Percentiles rank a stretch among this genome's conserved stretches.
Evolutionary conservation across 2,329 filamentous ascomycete genomes (phyloP).

Genomic region (Pestalotiopsis sp.): DNA sequence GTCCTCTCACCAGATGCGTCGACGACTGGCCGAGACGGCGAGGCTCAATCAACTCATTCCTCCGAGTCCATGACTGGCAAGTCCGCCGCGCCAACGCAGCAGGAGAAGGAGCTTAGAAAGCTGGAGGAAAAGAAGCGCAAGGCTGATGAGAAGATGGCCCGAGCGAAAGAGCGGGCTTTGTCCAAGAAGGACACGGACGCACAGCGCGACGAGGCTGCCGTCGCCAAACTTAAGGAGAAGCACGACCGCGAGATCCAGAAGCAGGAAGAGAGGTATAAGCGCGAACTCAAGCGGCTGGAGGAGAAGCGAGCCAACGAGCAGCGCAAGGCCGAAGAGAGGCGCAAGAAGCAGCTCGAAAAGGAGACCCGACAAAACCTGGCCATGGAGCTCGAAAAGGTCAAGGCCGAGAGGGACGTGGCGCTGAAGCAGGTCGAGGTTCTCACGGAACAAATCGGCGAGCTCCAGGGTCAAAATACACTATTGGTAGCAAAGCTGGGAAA

Average conservation of each 20-base stretch:
- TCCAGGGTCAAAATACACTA: conserved; percentile 63
- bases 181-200: conserved; percentile 49
- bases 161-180: conserved; percentile 27
- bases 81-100: conserved; percentile 34
- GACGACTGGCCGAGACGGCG: conserved; percentile 18
- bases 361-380: conserved; percentile 53
- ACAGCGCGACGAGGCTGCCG: conserved; percentile 35
- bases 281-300: conserved; percentile 66
- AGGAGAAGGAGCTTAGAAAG: conserved; percentile 68
- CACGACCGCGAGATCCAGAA: conserved; percentile 66
- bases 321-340: conserved; percentile 57
- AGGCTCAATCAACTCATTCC: conserved; percentile 36
- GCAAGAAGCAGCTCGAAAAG: conserved; percentile 53
- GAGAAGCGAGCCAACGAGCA: conserved; percentile 65
- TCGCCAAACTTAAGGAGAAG: conserved; percentile 63
- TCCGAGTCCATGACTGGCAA: conserved; percentile 38
- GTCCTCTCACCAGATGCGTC: conserved; percentile 25
- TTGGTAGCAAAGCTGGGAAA: conserved; percentile 58
- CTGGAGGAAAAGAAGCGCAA: conserved; percentile 56
- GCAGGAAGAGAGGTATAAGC: conserved; percentile 67
- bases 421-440: conserved; percentile 56
- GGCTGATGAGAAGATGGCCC: conserved; percentile 41
- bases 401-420: conserved; percentile 55
- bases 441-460: conserved; percentile 55
- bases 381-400: conserved; percentile 55